Evolutionary conservation across 441 rosid genomes (phyloP).

Genomic region (Bocquillonia castaneifolia): DNA sequence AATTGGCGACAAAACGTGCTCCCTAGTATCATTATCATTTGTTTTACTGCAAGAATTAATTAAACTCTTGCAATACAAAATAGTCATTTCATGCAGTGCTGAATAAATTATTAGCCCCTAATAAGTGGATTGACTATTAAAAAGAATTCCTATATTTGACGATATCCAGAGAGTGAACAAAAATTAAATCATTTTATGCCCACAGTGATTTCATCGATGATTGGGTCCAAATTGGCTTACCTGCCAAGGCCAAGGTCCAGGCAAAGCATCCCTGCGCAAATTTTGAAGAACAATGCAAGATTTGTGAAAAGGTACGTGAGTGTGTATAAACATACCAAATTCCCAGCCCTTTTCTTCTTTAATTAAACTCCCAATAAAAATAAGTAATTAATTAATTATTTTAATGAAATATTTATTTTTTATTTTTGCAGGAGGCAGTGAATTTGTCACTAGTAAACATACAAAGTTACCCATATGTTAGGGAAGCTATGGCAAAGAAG

Average conservation of each 20-base stretch:
- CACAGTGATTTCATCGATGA: constrained; percentile 74
- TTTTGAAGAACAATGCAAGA: constrained; percentile 41
- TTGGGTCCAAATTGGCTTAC: constrained; percentile 68
- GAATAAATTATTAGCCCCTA: no score
- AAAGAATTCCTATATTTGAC: no score
- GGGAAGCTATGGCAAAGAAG: constrained; percentile 38
- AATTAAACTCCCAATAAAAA: background rate
- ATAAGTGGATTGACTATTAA: no score
- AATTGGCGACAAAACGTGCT: no score
- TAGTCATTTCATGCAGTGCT: no score
- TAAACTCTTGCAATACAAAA: no score
- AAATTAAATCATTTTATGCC: background rate
- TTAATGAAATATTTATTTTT: no score
- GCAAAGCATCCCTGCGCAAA: constrained; percentile 29
- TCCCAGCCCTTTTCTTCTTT: background rate
- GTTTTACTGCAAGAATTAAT: no score
- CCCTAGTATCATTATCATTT: no score
- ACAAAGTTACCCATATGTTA: constrained; percentile 61
- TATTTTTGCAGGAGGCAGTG: constrained; percentile 40
- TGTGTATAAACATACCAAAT: background rate
- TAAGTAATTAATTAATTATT: no score
- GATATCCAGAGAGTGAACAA: background rate
- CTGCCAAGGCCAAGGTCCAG: constrained; percentile 65
- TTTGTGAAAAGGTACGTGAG: constrained; percentile 79
- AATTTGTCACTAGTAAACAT: constrained; percentile 53